A percentile compares a stretch with the other conserved stretches of the same genome.
These are phyloP conservation scores for Boletellus ananas DNA, from an alignment of 768 basidiomycete species.

Conservation along the genomic window DNA sequence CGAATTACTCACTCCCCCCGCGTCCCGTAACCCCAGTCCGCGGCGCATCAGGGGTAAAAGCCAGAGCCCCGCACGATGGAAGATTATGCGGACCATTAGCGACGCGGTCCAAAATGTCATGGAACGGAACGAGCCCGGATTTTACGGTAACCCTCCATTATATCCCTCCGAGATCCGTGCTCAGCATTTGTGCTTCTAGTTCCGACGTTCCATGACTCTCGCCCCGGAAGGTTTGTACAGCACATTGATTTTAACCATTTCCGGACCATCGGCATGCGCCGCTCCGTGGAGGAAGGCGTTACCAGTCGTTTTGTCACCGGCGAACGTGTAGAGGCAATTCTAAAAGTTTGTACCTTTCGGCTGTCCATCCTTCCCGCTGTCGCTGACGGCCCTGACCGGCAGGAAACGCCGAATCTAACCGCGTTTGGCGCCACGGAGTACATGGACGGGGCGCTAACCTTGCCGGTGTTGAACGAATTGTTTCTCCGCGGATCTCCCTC, in stretches of 20 bases:
- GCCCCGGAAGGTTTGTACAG: conserved; percentile 75
- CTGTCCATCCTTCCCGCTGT: conserved; percentile 4
- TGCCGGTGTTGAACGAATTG: conserved; percentile 83
- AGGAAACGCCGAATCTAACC: conserved; percentile 87
- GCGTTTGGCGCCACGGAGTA: conserved; percentile 97
- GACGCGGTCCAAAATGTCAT: conserved; percentile 73
- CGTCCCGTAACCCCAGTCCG: conserved; percentile 82
- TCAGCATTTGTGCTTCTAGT: conserved; percentile 38
- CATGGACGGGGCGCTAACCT: conserved; percentile 90
- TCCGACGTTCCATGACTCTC: conserved; percentile 63
- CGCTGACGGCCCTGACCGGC: conserved; percentile 8
- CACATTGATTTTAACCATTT: conserved; percentile 96
- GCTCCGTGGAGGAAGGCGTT: conserved; percentile 86
- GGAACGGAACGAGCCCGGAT: conserved; percentile 57
- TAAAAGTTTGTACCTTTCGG: conserved; percentile 53
- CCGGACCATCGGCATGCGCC: conserved; percentile 92
- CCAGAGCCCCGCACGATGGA: conserved; percentile 81
- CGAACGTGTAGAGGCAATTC: conserved; percentile 70
- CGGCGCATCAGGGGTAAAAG: conserved; percentile 71
- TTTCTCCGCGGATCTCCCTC: conserved; percentile 81
- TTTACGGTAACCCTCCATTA: conserved; percentile 56
- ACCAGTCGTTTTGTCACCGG: conserved; percentile 92
- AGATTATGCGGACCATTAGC: conserved; percentile 72
- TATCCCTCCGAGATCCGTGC: conserved; percentile 1
- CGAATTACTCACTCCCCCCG: conserved; percentile 74